Base-by-base conservation (phyloP, 139 green algal species). In the Coelastrella sp. region DNA sequence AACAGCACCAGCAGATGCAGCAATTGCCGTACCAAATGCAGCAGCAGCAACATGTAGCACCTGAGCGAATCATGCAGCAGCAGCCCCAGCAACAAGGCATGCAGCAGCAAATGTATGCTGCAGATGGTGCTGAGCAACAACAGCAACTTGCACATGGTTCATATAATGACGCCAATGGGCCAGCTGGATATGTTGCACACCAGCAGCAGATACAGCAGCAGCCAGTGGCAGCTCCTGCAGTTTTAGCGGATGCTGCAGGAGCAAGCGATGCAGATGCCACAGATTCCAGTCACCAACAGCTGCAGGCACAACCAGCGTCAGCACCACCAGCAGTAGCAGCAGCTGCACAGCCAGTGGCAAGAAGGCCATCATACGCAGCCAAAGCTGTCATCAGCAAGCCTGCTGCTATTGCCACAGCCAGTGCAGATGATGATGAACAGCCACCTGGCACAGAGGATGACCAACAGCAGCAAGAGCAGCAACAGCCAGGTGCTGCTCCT, bases 21-120 rank as follows among this genome's bases (percentile, higher is more conserved):
- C 32, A 71, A 0, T 10, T 32, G 73, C 85, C 73, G 73, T 73
- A 83, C 56, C 85, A 83, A 61, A 16, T 56, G 57, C 83, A 89
- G 7, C 20, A 80, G 64, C 71, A 87, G 61, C 85, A 92, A 90
- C 71, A 93, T 75, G 64, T 81, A 89, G 82, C 75, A 16, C 61
- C 8, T 19, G 64, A 54, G 60, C 47, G 11, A 64, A 19, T 22
- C 16, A 57, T 58, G 14, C 16, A 68, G 13, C 57, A 82, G 56
- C 23, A 61, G 19, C 20, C 66, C 14, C 47, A 54, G 22, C 65
- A 79, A 66, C 22, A 56, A n/a, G 22, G 5, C 16, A 58, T 75
- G 81, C 81, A 77, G 81, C 81, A 86, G 81, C 81, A 64, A 22
- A 60, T 60, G 73, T 22, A 54, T 7, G 14, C 13, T 78, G 20